These are phyloP conservation scores for Arthroderma uncinatum DNA, from an alignment of 2,329 filamentous ascomycete species.

Conservation along the genomic window DNA sequence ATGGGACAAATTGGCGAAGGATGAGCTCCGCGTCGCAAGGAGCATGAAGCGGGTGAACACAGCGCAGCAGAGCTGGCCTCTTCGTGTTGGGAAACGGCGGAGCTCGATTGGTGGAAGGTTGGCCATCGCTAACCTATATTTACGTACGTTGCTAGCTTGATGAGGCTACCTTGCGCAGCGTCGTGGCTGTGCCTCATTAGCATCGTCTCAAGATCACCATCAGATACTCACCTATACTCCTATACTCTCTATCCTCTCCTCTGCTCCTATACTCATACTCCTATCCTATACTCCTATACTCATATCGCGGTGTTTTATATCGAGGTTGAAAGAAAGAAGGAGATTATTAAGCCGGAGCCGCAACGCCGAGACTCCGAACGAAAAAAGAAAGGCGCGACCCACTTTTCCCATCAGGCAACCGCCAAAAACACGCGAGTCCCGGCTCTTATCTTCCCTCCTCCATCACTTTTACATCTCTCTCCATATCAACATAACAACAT, in stretches of 20 bases:
- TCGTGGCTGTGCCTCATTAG: too few species aligned
- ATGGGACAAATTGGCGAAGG: background rate
- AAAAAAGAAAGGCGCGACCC: background rate
- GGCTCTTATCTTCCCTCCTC: background rate
- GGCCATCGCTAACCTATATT: too few species aligned
- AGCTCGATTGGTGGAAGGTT: too few species aligned
- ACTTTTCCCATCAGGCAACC: constrained; percentile 4
- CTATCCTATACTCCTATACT: too few species aligned
- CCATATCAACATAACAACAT: background rate
- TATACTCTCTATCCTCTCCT: too few species aligned
- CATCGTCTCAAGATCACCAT: too few species aligned
- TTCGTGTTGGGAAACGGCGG: background rate
- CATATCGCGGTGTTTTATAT: too few species aligned
- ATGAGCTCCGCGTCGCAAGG: background rate
- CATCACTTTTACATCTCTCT: background rate
- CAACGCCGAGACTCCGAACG: background rate
- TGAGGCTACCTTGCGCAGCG: too few species aligned
- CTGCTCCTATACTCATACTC: too few species aligned
- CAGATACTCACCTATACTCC: too few species aligned
- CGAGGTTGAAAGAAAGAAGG: too few species aligned
- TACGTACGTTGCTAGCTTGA: too few species aligned
- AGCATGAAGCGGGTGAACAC: background rate
- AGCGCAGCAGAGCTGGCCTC: background rate
- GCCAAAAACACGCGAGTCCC: background rate
- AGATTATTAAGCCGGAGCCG: background rate